Evolutionary conservation across 129 eudicot genomes (phyloP), one percentile per base, ranked within the genome.

Genomic region (Heracleum sosnowskyi): DNA sequence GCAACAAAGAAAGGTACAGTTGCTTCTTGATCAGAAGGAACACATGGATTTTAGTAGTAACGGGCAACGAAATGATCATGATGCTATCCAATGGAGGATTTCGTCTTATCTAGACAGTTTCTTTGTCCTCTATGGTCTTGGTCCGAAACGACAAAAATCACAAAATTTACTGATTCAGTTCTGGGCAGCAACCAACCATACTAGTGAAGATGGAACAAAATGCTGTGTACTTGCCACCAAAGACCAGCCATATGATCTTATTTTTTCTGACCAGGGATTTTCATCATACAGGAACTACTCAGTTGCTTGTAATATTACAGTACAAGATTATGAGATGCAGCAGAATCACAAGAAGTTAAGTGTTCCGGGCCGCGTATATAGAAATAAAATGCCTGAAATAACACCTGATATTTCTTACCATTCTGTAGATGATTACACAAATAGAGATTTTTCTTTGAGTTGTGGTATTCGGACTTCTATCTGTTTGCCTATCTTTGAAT

Each of bases 151-250:
- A 26, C 66, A 57, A 12, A 57, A 57, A 3, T 13, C 35, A 28
- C 71, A 64, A 15, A 31, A 64, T 64, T 28, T 64, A 20, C 71
- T 64, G 20, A 64, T 64, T 64, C 71, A 31, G 71, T 64, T 64
- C 3, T 64, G 71, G 71, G 71, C 71, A 64, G 36, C 71, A 64
- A 64, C 71, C 7, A 31, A 28, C 35, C 36, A 28, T n/a, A 31
- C 71, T 64, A 13, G 71, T 11, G 71, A 57, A 57, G 66, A 57
- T 11, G 39, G 66, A n/a, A 10, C 13, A 10, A 57, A 12, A 11
- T 31, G 4, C 1, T 29, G 34, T 29, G 37, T 63, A 63, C 70
- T 28, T 63, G 12, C 37, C 1, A 63, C 70, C 31, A 20, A 4
- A 1, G 34, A 63, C 37, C 70, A 63, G 7, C 70, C 70, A n/a